Evolutionary conservation across 139 green algal genomes (phyloP), one percentile per base, ranked within the genome.

Genomic region (Chlorella sp.): DNA sequence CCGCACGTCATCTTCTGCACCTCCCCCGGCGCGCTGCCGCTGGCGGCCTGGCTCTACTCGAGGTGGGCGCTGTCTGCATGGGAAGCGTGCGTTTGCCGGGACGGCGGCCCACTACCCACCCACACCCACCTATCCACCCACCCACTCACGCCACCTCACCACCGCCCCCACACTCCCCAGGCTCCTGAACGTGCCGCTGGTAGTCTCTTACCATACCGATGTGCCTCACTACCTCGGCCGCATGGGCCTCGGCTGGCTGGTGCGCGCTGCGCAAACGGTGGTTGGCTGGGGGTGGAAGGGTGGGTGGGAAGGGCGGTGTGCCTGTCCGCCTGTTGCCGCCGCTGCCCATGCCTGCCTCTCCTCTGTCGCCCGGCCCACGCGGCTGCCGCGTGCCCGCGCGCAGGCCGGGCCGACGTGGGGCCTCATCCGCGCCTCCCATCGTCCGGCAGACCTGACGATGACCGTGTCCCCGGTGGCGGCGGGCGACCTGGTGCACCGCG

Each of bases 131-230:
- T n/a, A n/a, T n/a, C n/a, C n/a, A n/a, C n/a, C n/a, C n/a, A n/a
- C n/a, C n/a, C n/a, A n/a, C n/a, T n/a, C n/a, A n/a, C n/a, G n/a
- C n/a, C n/a, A n/a, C n/a, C n/a, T n/a, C 8, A 41, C 59, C 21
- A 88, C 94, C 14, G 93, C 91, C 46, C 88, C 93, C 38, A 76
- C 97, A 42, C 98, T 97, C 77, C 84, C 92, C 25, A 92, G 93
- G 56, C 71, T 98, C 60, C 83, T 98, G 35, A 81, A 81, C 42
- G 81, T 94, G 8, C 93, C 95, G 3, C 82, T 99, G 27, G 87
- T 95, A n/a, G 83, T 97, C 45, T 94, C 87, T 8, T 99, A 99
- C 83, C 95, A 99, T 89, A 99, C 95, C 12, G 95, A 99, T 82
- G 90, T 99, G 46, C 95, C 95, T 14, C 85, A 95, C 74, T 98